Conservation (phyloP, 1,284 basidiomycete species). For the Anthracocystis walkeri region DNA sequence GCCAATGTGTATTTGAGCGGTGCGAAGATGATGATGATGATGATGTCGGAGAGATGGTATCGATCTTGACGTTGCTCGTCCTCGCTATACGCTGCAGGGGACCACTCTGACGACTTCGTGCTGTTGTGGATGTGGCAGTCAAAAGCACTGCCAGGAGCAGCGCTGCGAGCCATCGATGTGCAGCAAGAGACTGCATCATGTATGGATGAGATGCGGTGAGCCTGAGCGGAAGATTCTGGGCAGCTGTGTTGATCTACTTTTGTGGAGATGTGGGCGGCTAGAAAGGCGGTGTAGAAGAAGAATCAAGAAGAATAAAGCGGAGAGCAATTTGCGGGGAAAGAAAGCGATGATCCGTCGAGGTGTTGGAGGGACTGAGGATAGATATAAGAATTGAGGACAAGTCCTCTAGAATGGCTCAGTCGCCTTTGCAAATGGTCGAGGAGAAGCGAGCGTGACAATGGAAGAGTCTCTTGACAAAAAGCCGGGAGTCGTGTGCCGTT, state of each 20-base stretch:
- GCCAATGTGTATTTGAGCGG: constrained; percentile 2
- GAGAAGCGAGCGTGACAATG: background rate
- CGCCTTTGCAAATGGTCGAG: background rate
- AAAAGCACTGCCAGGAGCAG: constrained; percentile 26
- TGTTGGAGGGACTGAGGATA: background rate
- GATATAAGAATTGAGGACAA: background rate
- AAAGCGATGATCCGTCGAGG: too few species aligned
- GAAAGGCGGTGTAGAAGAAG: background rate
- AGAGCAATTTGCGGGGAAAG: background rate
- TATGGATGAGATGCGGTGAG: background rate
- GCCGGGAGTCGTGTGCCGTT: constrained; percentile 4
- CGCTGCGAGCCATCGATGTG: constrained; percentile 30
- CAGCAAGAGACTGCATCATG: constrained; percentile 18
- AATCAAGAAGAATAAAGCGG: background rate
- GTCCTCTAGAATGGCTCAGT: background rate
- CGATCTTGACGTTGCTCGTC: constrained; percentile 31
- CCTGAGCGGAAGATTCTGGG: background rate
- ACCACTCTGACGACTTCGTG: constrained; percentile 35
- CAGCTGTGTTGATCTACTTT: too few species aligned
- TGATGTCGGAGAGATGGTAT: constrained; percentile 9
- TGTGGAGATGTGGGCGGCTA: background rate
- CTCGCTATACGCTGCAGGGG: constrained; percentile 41
- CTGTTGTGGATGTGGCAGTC: constrained; percentile 19
- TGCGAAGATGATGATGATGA: constrained; percentile 4
- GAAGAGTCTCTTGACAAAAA: background rate